These are phyloP conservation scores for Botrytis porri DNA, from an alignment of 2,329 filamentous ascomycete species.

Conservation along the genomic window DNA sequence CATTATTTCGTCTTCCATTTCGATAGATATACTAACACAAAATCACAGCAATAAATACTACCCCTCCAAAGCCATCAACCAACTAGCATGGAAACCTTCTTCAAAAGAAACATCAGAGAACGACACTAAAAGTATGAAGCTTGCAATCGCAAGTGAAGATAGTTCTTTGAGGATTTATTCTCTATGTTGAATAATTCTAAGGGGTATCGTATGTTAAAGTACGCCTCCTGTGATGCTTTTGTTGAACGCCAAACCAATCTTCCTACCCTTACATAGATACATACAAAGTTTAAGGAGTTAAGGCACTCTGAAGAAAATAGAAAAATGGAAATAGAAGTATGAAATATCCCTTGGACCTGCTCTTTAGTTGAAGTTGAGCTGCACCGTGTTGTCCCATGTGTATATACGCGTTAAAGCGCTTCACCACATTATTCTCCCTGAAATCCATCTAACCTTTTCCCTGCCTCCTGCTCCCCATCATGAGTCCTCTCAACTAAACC, in stretches of 20 bases:
- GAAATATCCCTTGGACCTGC: not conserved
- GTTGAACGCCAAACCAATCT: slow-evolving; percentile 14
- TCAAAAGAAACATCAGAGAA: slow-evolving; percentile 20
- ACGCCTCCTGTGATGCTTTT: slow-evolving; percentile 15
- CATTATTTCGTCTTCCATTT: no score
- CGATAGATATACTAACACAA: not conserved
- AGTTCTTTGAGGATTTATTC: slow-evolving; percentile 58
- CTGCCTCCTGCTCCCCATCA: not conserved
- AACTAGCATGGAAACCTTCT: slow-evolving; percentile 66
- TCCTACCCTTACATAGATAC: slow-evolving; percentile 11
- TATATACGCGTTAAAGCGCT: not conserved
- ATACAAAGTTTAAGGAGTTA: slow-evolving; percentile 18
- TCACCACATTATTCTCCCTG: not conserved
- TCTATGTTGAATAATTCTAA: slow-evolving; percentile 36
- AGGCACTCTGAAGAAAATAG: slow-evolving; percentile 17
- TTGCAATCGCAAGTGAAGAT: slow-evolving; percentile 51
- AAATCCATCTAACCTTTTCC: not conserved
- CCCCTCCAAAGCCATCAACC: slow-evolving; percentile 40
- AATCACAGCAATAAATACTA: slow-evolving; percentile 46
- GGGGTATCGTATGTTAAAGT: slow-evolving; percentile 23
- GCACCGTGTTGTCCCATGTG: slow-evolving; percentile 1
- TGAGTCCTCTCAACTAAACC: slow-evolving; percentile 16
- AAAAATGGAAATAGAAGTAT: not conserved
- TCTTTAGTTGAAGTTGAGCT: slow-evolving; percentile 18
- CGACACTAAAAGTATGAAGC: slow-evolving; percentile 26